Conservation (phyloP, 495 filamentous ascomycete species). For the Aspergillus kassunensis region DNA sequence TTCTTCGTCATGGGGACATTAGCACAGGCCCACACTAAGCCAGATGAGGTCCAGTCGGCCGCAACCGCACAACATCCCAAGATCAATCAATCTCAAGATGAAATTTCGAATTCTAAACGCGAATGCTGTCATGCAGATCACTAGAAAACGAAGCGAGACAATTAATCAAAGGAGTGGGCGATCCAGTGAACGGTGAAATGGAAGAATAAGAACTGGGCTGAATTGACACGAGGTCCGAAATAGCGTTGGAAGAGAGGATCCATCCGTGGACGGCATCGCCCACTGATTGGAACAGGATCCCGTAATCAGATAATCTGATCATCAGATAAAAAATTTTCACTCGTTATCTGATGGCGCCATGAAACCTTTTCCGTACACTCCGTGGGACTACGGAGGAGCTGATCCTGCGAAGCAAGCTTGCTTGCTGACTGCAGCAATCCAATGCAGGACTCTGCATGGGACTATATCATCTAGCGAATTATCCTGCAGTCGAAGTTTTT, state of each 20-base stretch:
- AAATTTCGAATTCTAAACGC: neutral
- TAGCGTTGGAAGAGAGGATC: neutral
- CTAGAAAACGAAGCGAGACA: neutral
- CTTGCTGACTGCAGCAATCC: neutral
- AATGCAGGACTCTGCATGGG: neutral
- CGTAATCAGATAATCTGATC: slow-evolving; percentile 30
- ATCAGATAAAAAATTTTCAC: slow-evolving; percentile 28
- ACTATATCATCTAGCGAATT: neutral
- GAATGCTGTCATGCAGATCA: neutral
- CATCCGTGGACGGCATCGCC: no score
- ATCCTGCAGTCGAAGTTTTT: neutral
- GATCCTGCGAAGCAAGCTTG: neutral
- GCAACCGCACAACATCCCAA: neutral
- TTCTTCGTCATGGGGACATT: neutral
- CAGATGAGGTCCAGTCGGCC: slow-evolving; percentile 1
- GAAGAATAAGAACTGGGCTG: neutral
- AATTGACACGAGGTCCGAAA: neutral
- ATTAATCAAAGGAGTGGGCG: neutral
- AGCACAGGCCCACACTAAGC: slow-evolving; percentile 2
- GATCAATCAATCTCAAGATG: neutral
- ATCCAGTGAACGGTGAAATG: neutral
- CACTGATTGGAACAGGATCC: neutral
- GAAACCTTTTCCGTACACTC: neutral
- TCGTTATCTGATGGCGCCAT: slow-evolving; percentile 26
- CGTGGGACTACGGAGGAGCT: no score